A percentile compares a stretch with the other conserved stretches of the same genome.
Conservation (phyloP, 1,139 yeast species). For the Pichia cactophila region DNA sequence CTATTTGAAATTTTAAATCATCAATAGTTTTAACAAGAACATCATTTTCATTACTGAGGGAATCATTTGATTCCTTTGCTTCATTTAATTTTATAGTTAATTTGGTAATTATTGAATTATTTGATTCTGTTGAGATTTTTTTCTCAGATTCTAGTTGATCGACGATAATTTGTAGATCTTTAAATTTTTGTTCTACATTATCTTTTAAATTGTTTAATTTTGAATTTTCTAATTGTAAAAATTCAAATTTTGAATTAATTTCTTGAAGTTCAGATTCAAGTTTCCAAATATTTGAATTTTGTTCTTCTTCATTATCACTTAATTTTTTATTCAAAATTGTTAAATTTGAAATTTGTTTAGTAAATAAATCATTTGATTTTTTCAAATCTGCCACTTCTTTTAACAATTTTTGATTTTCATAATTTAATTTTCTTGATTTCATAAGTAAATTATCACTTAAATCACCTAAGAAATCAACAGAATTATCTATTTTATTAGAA, state of each 20-base stretch:
- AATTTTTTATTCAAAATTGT: constrained; percentile 30
- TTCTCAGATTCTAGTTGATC: constrained; percentile 43
- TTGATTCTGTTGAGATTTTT: constrained; percentile 33
- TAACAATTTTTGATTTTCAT: constrained; percentile 54
- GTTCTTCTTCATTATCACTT: constrained; percentile 30
- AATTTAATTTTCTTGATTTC: constrained; percentile 73
- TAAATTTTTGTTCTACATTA: constrained; percentile 20
- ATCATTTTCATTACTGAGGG: constrained; percentile 60
- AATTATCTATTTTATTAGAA: constrained; percentile 24
- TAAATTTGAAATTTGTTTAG: constrained; percentile 33
- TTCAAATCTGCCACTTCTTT: constrained; percentile 35
- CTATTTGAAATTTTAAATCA: constrained; percentile 24
- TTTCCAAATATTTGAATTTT: constrained; percentile 74
- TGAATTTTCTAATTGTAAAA: constrained; percentile 20
- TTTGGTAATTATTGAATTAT: constrained; percentile 31
- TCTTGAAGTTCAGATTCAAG: constrained; percentile 30
- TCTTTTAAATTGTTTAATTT: constrained; percentile 31
- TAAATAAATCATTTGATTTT: constrained; percentile 25
- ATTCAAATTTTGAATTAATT: constrained; percentile 14
- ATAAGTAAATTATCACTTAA: constrained; percentile 69
- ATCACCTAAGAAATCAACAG: constrained; percentile 75
- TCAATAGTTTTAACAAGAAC: constrained; percentile 40
- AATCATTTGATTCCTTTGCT: constrained; percentile 43
- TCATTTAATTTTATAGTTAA: constrained; percentile 38
- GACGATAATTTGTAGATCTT: constrained; percentile 36